Evolutionary conservation across 2,329 filamentous ascomycete species (phyloP).

Genomic region (Fusarium nurragi): DNA sequence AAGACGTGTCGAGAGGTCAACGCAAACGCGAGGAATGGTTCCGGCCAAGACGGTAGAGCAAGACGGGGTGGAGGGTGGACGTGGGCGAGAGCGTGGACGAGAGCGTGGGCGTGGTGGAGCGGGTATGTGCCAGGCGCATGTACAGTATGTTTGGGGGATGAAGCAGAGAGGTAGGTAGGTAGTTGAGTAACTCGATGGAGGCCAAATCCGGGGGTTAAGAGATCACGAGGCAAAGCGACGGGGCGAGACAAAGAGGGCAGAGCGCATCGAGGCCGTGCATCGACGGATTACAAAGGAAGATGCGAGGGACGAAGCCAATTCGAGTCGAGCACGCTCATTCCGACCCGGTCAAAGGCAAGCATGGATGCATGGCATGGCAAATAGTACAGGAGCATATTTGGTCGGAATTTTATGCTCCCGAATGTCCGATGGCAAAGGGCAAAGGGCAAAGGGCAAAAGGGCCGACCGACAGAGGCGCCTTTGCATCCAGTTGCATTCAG

Average conservation of each 20-base stretch:
- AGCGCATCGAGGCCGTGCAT: constrained; percentile 34
- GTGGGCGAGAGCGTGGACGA: constrained; percentile 13
- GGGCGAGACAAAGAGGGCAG: constrained; percentile 24
- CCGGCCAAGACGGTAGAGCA: constrained; percentile 35
- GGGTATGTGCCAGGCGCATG: constrained; percentile 40
- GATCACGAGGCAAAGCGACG: constrained; percentile 26
- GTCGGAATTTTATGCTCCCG: constrained; percentile 38
- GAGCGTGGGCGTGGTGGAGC: constrained; percentile 31
- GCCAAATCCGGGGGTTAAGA: constrained; percentile 23
- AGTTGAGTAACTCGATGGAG: no score
- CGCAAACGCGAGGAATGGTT: constrained; percentile 37
- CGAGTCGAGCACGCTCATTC: constrained; percentile 35
- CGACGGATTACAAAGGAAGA: constrained; percentile 33
- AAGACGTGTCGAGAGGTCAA: constrained; percentile 30
- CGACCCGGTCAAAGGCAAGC: constrained; percentile 22
- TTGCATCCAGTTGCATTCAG: no score
- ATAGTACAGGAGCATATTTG: constrained; percentile 30
- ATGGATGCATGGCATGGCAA: constrained; percentile 7
- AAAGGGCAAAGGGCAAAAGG: constrained; percentile 10
- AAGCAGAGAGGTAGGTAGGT: constrained; percentile 18
- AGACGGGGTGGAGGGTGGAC: constrained; percentile 41
- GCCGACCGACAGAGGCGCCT: no score
- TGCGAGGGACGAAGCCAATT: constrained; percentile 39
- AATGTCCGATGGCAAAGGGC: constrained; percentile 30
- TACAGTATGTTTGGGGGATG: constrained; percentile 27